Evolutionary conservation across 2,329 filamentous ascomycete species (phyloP), one percentile per base, ranked within the genome.

Genomic region (Ilyonectria sp.): DNA sequence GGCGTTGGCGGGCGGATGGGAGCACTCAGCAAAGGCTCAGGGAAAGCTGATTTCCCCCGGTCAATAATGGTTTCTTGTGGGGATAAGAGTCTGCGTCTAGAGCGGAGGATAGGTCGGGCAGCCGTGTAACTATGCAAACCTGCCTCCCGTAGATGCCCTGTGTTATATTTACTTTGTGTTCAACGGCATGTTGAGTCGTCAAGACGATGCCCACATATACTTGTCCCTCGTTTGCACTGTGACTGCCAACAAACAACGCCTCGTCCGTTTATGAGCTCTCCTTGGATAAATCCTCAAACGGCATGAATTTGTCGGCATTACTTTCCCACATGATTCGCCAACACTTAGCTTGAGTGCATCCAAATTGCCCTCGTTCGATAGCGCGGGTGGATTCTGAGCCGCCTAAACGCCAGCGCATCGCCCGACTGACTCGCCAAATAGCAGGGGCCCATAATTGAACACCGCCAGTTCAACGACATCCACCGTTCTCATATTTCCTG

Each of bases 41-140:
- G 96, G 95, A 75, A 91, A 93, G 82, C 85, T 98, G 73, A 88
- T 98, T 79, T 89, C 95, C 61, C 96, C 96, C 47, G 96, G 96
- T 72, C 94, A 97, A 89, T 98, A 94, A 86, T 75, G 75, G 61
- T 64, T 59, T 58, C 58, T 65, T 44, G 35, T 52, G 21, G 64
- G 62, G 63, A 68, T 73, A 74, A 55, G 44, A 63, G 63, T 52
- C 33, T 26, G 65, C 56, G 50, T 67, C 44, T 44, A 69, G 67
- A 40, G 62, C 67, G 60, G 40, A 61, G 68, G 67, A 60, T 67
- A 66, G 71, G 64, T 70, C 60, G 65, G 58, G 66, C 63, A 66
- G 71, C 72, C 67, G 67, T 74, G 72, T 74, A 74, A 68, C 68
- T 76, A 70, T 76, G 71, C 74, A 75, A 74, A 70, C 63, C 74